Base-by-base conservation (phyloP, 2,329 filamentous ascomycete species). In the Plenodomus lindquistii region DNA sequence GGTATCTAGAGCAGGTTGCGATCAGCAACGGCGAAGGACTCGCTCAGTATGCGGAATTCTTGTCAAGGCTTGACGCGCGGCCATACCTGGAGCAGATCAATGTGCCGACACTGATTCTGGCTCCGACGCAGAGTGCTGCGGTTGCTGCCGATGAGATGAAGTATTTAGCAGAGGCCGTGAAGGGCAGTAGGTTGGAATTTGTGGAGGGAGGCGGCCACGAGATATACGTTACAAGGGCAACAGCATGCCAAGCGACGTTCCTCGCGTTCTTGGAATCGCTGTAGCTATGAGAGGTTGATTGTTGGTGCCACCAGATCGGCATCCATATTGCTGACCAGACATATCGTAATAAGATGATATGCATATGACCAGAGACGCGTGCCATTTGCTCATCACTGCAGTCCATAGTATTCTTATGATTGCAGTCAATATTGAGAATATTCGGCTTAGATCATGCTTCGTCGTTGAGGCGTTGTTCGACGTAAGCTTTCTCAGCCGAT, bases 221-320 rank as follows among this genome's bases (percentile, higher is more conserved):
- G 54, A 72, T 72, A n/a, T 71, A 69, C 45, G 61, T 70, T 5
- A 67, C 64, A 2, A 46, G 58, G 21, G 54, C 67, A 1, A 57
- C 63, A 29, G 51, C 48, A 37, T 71, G 62, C 47, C 67, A 70
- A 46, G 36, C 20, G 16, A 43, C 40, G 1, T 67, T 64, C 11
- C 40, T 67, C 0, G 78, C 77, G 0, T 71, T 83, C 22, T 57
- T 68, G 27, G 13, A 37, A 9, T 17, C 20, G 7, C 7, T 42
- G 13, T 10, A 40, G 17, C 27, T 13, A 15, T 31, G 27, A 31
- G 4, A 15, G 4, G 27, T 31, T 11, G 6, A 5, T 5, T 24
- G 22, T 24, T 24, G 22, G 10, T 24, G 22, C 22, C 10, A 6
- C 10, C 10, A 10, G 22, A 5, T 6, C 10, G 22, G 22, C 10